phyloP scores from a whole-genome alignment of 78 protist genomes.

The Cavenderia fasciculata region DNA sequence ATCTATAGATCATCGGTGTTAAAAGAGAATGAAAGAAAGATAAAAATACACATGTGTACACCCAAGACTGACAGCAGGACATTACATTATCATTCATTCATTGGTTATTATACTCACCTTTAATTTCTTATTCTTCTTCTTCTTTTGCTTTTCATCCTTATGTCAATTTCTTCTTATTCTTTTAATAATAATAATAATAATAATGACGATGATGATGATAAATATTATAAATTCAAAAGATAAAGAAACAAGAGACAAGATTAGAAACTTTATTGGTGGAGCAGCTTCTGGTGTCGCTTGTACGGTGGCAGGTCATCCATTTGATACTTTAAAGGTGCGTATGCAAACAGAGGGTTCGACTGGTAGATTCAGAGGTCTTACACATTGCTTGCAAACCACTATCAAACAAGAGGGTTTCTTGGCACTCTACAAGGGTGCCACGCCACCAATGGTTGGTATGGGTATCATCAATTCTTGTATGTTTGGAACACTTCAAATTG shows the following conservation, averaged over 20 bases:
- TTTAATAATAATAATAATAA: no score
- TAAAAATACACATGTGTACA: no score
- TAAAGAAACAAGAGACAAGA: slow-evolving; percentile 22
- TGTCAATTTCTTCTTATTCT: no score
- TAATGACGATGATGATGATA: no score
- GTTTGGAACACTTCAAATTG: slow-evolving; percentile 53
- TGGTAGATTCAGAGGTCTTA: slow-evolving; percentile 64
- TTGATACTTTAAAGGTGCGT: slow-evolving; percentile 70
- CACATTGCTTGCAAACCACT: slow-evolving; percentile 56
- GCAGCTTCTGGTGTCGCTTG: slow-evolving; percentile 57
- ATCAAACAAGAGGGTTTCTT: slow-evolving; percentile 70
- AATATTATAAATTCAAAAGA: no score
- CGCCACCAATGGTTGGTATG: slow-evolving; percentile 76
- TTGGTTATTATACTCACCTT: no score
- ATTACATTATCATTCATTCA: no score
- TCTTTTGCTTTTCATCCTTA: no score
- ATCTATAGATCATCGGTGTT: no score
- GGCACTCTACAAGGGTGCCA: slow-evolving; percentile 66
- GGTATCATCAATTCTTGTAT: slow-evolving; percentile 69
- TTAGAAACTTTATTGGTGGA: slow-evolving; percentile 73
- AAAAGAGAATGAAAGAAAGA: no score
- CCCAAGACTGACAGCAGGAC: no score
- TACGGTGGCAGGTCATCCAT: slow-evolving; percentile 77
- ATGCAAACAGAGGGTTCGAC: slow-evolving; percentile 61
- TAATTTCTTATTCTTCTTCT: no score